Evolutionary conservation across 176 grass and related monocot genomes (phyloP).

Genomic region (Aegilops speltoides): DNA sequence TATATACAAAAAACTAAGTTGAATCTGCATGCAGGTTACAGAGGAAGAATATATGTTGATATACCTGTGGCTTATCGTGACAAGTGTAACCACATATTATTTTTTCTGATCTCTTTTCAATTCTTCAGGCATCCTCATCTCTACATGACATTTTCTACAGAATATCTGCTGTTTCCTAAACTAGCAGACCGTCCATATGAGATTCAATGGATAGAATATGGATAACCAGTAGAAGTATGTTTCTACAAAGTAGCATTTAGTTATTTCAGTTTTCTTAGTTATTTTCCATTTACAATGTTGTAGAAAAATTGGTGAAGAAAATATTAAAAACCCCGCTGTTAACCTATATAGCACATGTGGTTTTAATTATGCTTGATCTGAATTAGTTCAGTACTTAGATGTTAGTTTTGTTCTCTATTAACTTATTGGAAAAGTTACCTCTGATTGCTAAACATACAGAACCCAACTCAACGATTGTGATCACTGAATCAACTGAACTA

Average conservation of each 20-base stretch:
- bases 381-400: not conserved
- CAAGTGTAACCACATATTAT: not conserved
- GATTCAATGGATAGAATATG: not conserved
- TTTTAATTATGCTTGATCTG: not conserved
- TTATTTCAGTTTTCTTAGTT: not conserved
- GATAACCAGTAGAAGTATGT: not conserved
- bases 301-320: not conserved
- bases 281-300: not conserved
- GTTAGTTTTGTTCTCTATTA: not conserved
- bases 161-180: not conserved
- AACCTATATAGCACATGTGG: not conserved
- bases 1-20: not conserved
- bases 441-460: not conserved
- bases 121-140: not conserved
- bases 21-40: not conserved
- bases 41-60: not conserved
- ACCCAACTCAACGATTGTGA: too few relatives aligned
- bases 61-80: not conserved
- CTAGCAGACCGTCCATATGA: not conserved
- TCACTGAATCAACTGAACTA: not conserved
- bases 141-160: not conserved
- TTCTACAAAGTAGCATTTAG: not conserved
- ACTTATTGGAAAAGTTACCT: not conserved
- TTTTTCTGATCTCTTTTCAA: not conserved
- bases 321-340: not conserved